Evolutionary conservation across 805 yeast genomes (phyloP).

Genomic region (Yamadazyma paraphyllophila): DNA sequence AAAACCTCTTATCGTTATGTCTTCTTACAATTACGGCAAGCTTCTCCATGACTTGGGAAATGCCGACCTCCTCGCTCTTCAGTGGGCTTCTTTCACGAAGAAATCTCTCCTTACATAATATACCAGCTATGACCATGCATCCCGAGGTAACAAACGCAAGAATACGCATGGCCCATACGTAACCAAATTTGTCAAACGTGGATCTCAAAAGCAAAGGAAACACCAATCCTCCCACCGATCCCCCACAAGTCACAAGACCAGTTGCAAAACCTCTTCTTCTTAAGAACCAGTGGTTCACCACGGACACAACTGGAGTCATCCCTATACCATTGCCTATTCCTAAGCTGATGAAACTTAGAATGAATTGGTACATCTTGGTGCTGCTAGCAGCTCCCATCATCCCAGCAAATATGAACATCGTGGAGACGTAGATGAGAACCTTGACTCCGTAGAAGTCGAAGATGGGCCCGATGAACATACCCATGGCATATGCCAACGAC

Average conservation of each 20-base stretch:
- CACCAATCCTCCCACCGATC: slow-evolving; percentile 62
- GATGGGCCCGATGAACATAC: slow-evolving; percentile 54
- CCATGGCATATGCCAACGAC: slow-evolving; percentile 46
- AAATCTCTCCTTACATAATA: slow-evolving; percentile 28
- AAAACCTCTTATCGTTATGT: slow-evolving; percentile 18
- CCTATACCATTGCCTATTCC: slow-evolving; percentile 61
- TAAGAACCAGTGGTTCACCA: slow-evolving; percentile 64
- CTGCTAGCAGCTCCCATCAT: slow-evolving; percentile 58
- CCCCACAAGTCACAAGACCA: slow-evolving; percentile 65
- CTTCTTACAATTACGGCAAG: background rate
- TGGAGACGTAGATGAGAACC: slow-evolving; percentile 41
- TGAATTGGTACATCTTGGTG: slow-evolving; percentile 54
- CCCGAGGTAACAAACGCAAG: slow-evolving; percentile 34
- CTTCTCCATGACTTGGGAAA: background rate
- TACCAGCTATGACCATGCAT: slow-evolving; percentile 20
- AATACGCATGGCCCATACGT: slow-evolving; percentile 56
- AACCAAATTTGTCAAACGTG: slow-evolving; percentile 47
- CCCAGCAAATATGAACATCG: slow-evolving; percentile 45
- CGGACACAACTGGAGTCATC: slow-evolving; percentile 59
- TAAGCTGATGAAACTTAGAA: slow-evolving; percentile 53
- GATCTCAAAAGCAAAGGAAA: slow-evolving; percentile 53
- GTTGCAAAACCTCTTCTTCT: slow-evolving; percentile 52
- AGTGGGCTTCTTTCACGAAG: background rate
- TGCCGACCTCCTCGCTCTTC: background rate
- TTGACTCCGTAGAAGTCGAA: slow-evolving; percentile 63